phyloP scores from a whole-genome alignment of 352 stramenopile species.

The Pythium scleroteichum region DNA sequence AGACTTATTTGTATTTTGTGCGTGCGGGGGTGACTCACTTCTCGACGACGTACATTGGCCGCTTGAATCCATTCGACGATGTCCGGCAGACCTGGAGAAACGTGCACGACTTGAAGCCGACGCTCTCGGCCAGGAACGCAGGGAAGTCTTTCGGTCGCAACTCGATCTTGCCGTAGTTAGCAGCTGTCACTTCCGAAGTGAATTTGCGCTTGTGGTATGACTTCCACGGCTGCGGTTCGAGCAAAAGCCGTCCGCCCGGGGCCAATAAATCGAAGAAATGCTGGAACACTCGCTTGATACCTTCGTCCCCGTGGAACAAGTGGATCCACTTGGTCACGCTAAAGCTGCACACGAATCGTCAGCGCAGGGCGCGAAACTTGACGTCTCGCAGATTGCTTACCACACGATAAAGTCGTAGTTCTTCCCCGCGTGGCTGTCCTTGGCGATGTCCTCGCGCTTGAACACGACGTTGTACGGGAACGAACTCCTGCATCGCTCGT shows the following conservation, averaged over 20 bases:
- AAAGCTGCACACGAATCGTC: conserved; percentile 43
- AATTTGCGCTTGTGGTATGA: conserved; percentile 88
- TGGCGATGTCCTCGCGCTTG: conserved; percentile 74
- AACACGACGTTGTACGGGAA: conserved; percentile 84
- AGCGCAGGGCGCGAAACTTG: too few species aligned
- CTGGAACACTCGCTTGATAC: conserved; percentile 73
- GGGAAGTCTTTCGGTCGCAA: conserved; percentile 79
- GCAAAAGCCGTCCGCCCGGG: conserved; percentile 67
- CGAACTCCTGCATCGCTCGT: conserved; percentile 17
- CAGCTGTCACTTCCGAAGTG: conserved; percentile 69
- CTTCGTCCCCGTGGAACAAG: conserved; percentile 85
- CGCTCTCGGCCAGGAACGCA: conserved; percentile 45
- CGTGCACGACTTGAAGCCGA: conserved; percentile 68
- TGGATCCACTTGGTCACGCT: conserved; percentile 93
- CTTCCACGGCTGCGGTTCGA: conserved; percentile 89
- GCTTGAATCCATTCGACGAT: conserved; percentile 69
- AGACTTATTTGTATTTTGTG: conserved; percentile 10
- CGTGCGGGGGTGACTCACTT: conserved; percentile 36
- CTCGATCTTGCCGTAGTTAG: conserved; percentile 71
- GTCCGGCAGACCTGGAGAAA: conserved; percentile 80
- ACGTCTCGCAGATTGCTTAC: conserved; percentile 27
- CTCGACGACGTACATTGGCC: conserved; percentile 76
- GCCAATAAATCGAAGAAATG: conserved; percentile 63
- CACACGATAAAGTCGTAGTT: conserved; percentile 83
- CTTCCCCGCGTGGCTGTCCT: conserved; percentile 56